Base-by-base conservation (phyloP, 1,139 yeast species). In the Debaryomyces udenii region DNA sequence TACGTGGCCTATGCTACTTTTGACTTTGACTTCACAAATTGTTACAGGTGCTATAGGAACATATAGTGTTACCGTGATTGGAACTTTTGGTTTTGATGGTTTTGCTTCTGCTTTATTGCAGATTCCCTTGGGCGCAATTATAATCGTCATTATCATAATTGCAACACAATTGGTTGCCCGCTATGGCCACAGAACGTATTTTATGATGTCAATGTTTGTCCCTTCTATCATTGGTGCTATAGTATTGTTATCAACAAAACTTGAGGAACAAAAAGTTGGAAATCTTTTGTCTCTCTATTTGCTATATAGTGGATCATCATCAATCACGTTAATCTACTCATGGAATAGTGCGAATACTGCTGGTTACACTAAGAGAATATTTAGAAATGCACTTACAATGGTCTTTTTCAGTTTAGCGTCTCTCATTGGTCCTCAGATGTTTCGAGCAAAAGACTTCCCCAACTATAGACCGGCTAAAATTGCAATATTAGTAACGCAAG, bases 31-130 rank as follows among this genome's bases (percentile, higher is more conserved):
- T 3, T 58, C 69, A 23, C 68, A 66, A 59, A 66, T 69, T 24
- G 69, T 69, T 3, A 68, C 74, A 2, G 76, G 76, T 7, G 70
- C 73, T 2, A 62, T 70, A 24, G 64, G 63, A 13, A 63, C 73
- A 1, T 70, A 69, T 40, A 65, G 72, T 43, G 72, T 68, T 6
- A 66, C 73, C 1, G 64, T 70, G 10, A 69, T 69, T 11, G 57
- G 61, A 13, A 53, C 68, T 24, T 67, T 70, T 48, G 75, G 74
- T 2, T 69, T 65, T 41, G 51, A 54, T 38, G 48, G 37, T 41
- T 56, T 64, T 40, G 47, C 63, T 41, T 60, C 74, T 2, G 71
- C 75, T 1, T 54, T 70, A 27, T 61, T 69, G 52, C 74, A 70
- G 49, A 57, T 69, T 54, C 75, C 76, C 1, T 61, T 66, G 4